phyloP scores from a whole-genome alignment of 2,329 filamentous ascomycete genomes.

The Xylariaceae sp. region DNA sequence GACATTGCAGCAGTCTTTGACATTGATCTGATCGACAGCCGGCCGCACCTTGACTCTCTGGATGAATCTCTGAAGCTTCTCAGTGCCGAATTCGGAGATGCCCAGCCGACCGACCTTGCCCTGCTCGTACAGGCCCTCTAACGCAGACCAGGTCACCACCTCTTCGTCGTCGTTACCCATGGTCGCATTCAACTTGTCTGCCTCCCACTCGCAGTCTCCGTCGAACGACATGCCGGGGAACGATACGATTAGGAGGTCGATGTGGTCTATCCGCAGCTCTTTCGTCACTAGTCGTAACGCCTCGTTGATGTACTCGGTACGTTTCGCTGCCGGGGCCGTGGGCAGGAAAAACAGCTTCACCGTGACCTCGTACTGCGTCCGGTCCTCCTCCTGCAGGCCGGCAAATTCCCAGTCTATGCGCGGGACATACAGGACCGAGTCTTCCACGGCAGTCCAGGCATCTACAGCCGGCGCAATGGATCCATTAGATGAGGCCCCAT shows the following conservation, averaged over 20 bases:
- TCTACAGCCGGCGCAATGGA: conserved; percentile 32
- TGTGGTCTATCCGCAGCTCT: conserved; percentile 67
- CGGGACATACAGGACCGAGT: conserved; percentile 66
- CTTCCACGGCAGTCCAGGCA: conserved; percentile 65
- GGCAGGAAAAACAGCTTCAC: conserved; percentile 93
- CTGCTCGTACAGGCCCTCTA: conserved; percentile 67
- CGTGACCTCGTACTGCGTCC: conserved; percentile 84
- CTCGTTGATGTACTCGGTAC: conserved; percentile 67
- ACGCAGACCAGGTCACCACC: conserved; percentile 60
- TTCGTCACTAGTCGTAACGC: conserved; percentile 75
- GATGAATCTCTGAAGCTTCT: conserved; percentile 74
- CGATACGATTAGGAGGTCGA: conserved; percentile 86
- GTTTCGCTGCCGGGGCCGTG: conserved; percentile 56
- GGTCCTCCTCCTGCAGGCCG: conserved; percentile 74
- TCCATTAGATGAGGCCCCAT: conserved; percentile 26
- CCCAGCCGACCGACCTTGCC: conserved; percentile 73
- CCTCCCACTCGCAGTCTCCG: conserved; percentile 79
- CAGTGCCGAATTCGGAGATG: conserved; percentile 84
- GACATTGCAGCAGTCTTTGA: conserved; percentile 92
- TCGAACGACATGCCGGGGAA: conserved; percentile 94
- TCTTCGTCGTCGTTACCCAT: conserved; percentile 65
- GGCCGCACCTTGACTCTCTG: conserved; percentile 65
- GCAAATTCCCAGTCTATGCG: conserved; percentile 66
- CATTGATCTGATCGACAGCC: conserved; percentile 90
- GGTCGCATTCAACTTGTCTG: conserved; percentile 54